Base-by-base conservation (phyloP, 345 rosid genomes). In the Ceriops tagal region DNA sequence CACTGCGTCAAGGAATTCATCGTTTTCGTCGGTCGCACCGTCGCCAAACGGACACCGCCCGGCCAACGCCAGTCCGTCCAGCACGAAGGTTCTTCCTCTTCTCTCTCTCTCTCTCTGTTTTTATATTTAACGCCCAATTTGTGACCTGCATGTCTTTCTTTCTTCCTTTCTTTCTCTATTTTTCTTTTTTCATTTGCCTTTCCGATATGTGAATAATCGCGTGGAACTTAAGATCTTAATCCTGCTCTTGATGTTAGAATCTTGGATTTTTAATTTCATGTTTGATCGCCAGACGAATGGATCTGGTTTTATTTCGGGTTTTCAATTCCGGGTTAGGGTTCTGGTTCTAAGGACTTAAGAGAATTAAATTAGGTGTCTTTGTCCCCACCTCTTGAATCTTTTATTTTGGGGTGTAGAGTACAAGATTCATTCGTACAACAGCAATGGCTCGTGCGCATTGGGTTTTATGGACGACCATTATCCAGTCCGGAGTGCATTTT, bases 381-480 rank as follows among this genome's bases (percentile, higher is more conserved):
- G 58, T 8, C 13, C 13, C 13, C 15, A 1, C 46, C 46, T 11
- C 47, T 43, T 43, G 57, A 59, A 62, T 62, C 1, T 19, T 49
- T 77, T 37, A 11, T 35, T 64, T 58, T n/a, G 34, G 21, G 37
- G 16, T 85, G 64, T 69, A 95, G 99, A 92, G 84, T 92, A 95
- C 81, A 92, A 83, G 87, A 96, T 95, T 71, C 99, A 95, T 74
- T 75, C 99, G 32, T 95, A 92, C 77, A 95, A 88, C 75, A 76
- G 88, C 53, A 88, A 92, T 82, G 99, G 99, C 51, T 93, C 92
- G 53, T 88, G 96, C 70, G 89, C 84, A 2, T 46, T 92, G 72
- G 99, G 96, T 2, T 95, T 95, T 77, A 95, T 95, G 99, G 97
- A 95, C 75, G 96, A 86, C 85, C 97, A 92, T 61, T 92, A 92